phyloP scores from a whole-genome alignment of 1,284 basidiomycete genomes.

The Malassezia yamatoensis region DNA sequence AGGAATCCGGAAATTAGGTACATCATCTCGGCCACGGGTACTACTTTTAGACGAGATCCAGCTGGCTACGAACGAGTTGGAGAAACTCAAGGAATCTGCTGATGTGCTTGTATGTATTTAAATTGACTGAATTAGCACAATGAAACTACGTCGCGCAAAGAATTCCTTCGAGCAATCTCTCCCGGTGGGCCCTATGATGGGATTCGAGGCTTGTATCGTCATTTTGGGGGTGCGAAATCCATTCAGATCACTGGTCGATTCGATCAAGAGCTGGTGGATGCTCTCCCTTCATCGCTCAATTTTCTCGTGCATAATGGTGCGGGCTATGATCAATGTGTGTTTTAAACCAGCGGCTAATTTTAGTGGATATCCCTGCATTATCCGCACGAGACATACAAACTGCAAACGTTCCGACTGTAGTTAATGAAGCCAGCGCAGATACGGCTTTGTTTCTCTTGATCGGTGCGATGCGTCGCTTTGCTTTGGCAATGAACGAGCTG shows the following conservation, averaged over 20 bases:
- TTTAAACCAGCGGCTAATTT: neutral
- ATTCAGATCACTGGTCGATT: conserved; percentile 26
- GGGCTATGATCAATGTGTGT: conserved; percentile 34
- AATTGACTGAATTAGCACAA: conserved; percentile 2
- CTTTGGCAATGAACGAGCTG: conserved; percentile 24
- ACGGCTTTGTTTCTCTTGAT: conserved; percentile 38
- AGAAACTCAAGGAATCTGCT: conserved; percentile 20
- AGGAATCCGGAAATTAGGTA: neutral
- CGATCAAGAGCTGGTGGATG: conserved; percentile 27
- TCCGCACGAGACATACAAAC: conserved; percentile 24
- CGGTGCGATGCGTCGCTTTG: conserved; percentile 33
- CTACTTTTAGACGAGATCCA: conserved; percentile 36
- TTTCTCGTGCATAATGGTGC: conserved; percentile 42
- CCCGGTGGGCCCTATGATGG: conserved; percentile 54
- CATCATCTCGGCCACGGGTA: conserved; percentile 19
- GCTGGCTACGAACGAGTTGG: conserved; percentile 25
- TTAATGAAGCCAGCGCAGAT: conserved; percentile 38
- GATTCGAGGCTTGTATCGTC: conserved; percentile 67
- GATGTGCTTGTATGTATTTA: conserved; percentile 16
- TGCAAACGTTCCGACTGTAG: conserved; percentile 37
- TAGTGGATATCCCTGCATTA: conserved; percentile 27
- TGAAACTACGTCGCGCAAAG: conserved; percentile 14
- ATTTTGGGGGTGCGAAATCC: conserved; percentile 52
- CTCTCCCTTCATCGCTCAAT: conserved; percentile 23
- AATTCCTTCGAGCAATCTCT: conserved; percentile 23